These are phyloP conservation scores for Saturnispora galanensis DNA, from an alignment of 805 yeast species.

Conservation along the genomic window DNA sequence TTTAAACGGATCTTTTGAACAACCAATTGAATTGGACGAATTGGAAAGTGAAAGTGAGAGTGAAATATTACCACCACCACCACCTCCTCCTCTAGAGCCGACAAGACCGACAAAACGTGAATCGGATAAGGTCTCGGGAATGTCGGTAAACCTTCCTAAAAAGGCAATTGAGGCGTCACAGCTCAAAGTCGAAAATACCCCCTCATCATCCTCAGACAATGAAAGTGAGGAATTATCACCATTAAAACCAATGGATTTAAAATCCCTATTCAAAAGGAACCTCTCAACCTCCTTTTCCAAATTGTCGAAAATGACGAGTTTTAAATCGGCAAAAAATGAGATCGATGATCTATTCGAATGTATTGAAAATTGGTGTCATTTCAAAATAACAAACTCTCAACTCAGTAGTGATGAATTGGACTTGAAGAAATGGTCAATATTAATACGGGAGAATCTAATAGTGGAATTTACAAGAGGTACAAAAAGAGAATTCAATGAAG, in stretches of 20 bases:
- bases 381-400: constrained; percentile 10
- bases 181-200: too few species aligned
- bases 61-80: not conserved
- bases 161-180: too few species aligned
- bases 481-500: constrained; percentile 25
- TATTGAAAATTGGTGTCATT: constrained; percentile 22
- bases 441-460: constrained; percentile 21
- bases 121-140: too few species aligned
- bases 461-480: constrained; percentile 20
- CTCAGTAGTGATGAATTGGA: constrained; percentile 8
- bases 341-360: constrained; percentile 25
- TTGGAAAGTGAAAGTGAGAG: constrained; percentile 7
- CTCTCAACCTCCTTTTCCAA: constrained; percentile 9
- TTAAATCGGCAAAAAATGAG: constrained; percentile 19
- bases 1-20: constrained; percentile 1
- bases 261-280: constrained; percentile 6
- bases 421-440: constrained; percentile 15
- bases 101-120: too few species aligned
- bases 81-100: not conserved
- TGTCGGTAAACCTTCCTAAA: too few species aligned
- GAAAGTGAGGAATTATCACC: not conserved
- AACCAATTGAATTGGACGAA: constrained; percentile 12
- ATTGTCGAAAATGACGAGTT: constrained; percentile 9
- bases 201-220: not conserved
- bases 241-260: not conserved